These are phyloP conservation scores for Debaryomyces singareniensis DNA, from an alignment of 1,139 yeast genomes.

Conservation along the genomic window DNA sequence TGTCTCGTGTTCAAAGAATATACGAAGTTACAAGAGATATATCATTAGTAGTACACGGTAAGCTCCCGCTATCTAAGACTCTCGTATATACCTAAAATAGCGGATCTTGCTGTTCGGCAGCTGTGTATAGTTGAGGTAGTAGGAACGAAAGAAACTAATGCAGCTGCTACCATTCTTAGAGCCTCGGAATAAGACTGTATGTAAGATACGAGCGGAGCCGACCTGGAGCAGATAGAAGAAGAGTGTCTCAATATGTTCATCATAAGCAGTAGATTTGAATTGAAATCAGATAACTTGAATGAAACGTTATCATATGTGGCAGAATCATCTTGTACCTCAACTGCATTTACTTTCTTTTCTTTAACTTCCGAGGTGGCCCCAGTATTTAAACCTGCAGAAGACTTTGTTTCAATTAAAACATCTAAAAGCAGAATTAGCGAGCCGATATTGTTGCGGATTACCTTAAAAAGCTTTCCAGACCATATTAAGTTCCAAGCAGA, in stretches of 20 bases:
- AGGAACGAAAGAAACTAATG: not conserved
- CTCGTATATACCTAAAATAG: too few relatives aligned
- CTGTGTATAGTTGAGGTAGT: too few relatives aligned
- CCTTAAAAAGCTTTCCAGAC: constrained; percentile 31
- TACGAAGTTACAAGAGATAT: too few relatives aligned
- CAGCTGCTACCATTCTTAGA: not conserved
- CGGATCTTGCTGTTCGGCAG: too few relatives aligned
- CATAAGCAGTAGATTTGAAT: constrained; percentile 25
- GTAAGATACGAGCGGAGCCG: not conserved
- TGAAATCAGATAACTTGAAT: constrained; percentile 19
- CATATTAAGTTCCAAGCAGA: constrained; percentile 18
- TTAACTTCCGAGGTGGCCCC: too few relatives aligned
- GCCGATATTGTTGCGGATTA: constrained; percentile 23
- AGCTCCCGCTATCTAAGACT: too few relatives aligned
- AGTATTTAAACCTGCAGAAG: not conserved
- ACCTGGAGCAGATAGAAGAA: constrained; percentile 2
- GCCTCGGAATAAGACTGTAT: not conserved
- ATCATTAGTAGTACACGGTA: too few relatives aligned
- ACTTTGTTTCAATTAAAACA: not conserved
- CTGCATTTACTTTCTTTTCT: too few relatives aligned
- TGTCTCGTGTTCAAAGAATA: too few relatives aligned
- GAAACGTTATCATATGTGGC: constrained; percentile 6
- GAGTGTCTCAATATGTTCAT: constrained; percentile 17
- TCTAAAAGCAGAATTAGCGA: constrained; percentile 16
- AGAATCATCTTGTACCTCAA: not conserved